Percentiles rank a stretch among this genome's conserved stretches.
Evolutionary conservation across 2,329 filamentous ascomycete genomes (phyloP).

Genomic region (Penicillium polonicum): DNA sequence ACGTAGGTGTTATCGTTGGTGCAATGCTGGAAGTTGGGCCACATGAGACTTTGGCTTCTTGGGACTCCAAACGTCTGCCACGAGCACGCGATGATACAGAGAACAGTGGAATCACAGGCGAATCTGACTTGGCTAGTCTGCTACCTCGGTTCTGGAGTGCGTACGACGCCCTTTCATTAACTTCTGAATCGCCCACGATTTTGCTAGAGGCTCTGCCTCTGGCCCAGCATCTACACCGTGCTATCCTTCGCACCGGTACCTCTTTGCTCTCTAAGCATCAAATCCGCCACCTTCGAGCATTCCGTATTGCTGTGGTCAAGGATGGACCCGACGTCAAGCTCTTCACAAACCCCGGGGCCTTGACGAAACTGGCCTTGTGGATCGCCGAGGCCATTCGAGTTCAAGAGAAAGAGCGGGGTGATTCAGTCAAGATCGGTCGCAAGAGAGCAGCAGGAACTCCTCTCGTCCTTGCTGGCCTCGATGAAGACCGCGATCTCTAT

Average conservation of each 20-base stretch:
- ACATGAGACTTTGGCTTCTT: conserved; percentile 33
- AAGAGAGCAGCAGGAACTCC: conserved; percentile 63
- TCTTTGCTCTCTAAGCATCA: conserved; percentile 89
- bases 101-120: conserved; percentile 18
- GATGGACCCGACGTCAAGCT: conserved; percentile 88
- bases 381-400: conserved; percentile 88
- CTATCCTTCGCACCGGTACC: conserved; percentile 90
- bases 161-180: conserved; percentile 56
- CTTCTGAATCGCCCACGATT: conserved; percentile 43
- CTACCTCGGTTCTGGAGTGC: conserved; percentile 57
- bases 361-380: conserved; percentile 94
- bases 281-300: conserved; percentile 86
- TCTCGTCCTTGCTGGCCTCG: conserved; percentile 83
- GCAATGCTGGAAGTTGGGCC: conserved; percentile 86
- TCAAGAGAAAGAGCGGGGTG: conserved; percentile 79
- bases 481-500: conserved; percentile 84
- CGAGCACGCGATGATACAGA: conserved; percentile 21
- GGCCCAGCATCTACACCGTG: conserved; percentile 84
- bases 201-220: conserved; percentile 77
- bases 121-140: conserved; percentile 34
- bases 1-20: conserved; percentile 89
- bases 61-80: conserved; percentile 34
- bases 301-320: conserved; percentile 93
- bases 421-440: conserved; percentile 54
- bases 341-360: conserved; percentile 87